A percentile compares a stretch with the other conserved stretches of the same genome.
phyloP scores from a whole-genome alignment of 768 basidiomycete genomes.

The Boletus sp. region DNA sequence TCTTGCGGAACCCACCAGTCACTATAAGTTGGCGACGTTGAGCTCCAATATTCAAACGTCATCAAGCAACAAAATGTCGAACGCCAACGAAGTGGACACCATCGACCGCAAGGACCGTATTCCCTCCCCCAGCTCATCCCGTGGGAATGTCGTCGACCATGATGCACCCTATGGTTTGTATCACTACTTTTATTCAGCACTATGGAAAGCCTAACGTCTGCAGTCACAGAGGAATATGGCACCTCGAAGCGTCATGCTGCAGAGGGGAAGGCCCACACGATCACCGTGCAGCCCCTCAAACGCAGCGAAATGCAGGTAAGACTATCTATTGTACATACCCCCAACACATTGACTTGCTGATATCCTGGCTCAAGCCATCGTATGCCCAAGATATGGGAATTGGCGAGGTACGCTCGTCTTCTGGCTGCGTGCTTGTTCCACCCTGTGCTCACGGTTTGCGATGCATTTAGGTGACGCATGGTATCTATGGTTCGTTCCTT shows the following conservation, averaged over 20 bases:
- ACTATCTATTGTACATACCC: not conserved
- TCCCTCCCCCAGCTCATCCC: constrained; percentile 40
- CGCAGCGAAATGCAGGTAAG: constrained; percentile 83
- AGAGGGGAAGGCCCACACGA: constrained; percentile 44
- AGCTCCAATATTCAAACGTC: not conserved
- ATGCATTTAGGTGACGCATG: constrained; percentile 65
- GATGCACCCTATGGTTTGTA: constrained; percentile 60
- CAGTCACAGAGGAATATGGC: constrained; percentile 64
- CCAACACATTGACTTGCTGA: constrained; percentile 2
- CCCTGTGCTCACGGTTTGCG: not conserved
- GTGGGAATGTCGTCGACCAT: constrained; percentile 72
- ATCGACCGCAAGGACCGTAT: constrained; percentile 54
- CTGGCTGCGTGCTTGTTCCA: not conserved
- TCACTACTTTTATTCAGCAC: not conserved
- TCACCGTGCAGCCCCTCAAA: constrained; percentile 83
- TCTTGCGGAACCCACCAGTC: not conserved
- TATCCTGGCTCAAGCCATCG: constrained; percentile 57
- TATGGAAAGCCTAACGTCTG: constrained; percentile 13
- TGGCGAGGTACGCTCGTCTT: constrained; percentile 41
- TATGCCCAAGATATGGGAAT: constrained; percentile 89
- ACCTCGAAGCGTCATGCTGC: constrained; percentile 33
- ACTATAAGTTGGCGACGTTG: constrained; percentile 17
- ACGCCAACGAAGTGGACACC: constrained; percentile 13
- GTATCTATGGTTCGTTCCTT: constrained; percentile 80
- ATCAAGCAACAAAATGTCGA: constrained; percentile 23